Percentiles rank a stretch among this genome's conserved stretches.
These are phyloP conservation scores for Boletus sp. DNA, from an alignment of 1,284 basidiomycete genomes.

Conservation along the genomic window DNA sequence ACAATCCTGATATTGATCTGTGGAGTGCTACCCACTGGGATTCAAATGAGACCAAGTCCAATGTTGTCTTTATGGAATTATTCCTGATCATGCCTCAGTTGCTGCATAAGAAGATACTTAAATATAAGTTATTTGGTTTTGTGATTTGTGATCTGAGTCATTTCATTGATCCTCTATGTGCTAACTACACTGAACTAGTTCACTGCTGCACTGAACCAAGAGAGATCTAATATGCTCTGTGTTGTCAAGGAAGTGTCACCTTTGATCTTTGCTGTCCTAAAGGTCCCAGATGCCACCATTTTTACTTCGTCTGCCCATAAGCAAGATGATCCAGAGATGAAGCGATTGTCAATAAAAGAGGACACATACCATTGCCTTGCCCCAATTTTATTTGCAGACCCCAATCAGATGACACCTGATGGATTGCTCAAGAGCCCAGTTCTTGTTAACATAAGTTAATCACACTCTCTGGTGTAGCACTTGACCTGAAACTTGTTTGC, in stretches of 20 bases:
- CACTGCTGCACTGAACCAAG: neutral
- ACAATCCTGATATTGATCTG: neutral
- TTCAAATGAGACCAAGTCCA: neutral
- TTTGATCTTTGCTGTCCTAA: constrained; percentile 6
- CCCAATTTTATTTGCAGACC: neutral
- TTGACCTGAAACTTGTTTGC: neutral
- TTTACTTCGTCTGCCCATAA: neutral
- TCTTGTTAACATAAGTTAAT: constrained; percentile 3
- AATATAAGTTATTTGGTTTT: neutral
- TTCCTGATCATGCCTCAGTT: neutral
- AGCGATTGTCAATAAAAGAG: neutral
- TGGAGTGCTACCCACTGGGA: neutral
- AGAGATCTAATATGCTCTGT: constrained; percentile 11
- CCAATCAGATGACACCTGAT: neutral
- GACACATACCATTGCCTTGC: neutral
- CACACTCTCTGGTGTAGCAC: neutral
- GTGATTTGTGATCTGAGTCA: neutral
- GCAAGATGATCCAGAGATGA: neutral
- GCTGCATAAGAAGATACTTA: neutral
- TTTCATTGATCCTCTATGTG: neutral
- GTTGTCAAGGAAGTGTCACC: constrained; percentile 3
- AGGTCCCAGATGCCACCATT: neutral
- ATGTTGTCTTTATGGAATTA: neutral
- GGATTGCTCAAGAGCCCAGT: constrained; percentile 3
- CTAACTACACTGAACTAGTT: constrained; percentile 1